These are phyloP conservation scores for Plasmopara viticola DNA, from an alignment of 352 stramenopile species.

Conservation along the genomic window DNA sequence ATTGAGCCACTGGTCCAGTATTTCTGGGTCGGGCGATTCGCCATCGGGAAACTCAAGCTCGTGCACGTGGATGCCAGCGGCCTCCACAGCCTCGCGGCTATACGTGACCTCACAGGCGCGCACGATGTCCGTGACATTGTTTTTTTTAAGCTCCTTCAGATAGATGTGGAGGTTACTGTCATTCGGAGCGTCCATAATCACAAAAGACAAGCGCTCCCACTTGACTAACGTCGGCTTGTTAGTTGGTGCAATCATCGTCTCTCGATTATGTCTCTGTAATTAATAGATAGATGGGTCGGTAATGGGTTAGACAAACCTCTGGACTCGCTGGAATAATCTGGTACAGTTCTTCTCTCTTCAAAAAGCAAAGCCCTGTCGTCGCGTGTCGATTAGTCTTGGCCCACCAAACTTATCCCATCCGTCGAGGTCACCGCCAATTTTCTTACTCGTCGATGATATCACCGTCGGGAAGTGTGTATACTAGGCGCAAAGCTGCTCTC, in stretches of 20 bases:
- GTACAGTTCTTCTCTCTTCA: constrained; percentile 8
- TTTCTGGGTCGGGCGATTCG: constrained; percentile 86
- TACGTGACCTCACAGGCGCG: constrained; percentile 96
- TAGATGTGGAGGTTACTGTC: constrained; percentile 96
- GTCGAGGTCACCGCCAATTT: constrained; percentile 23
- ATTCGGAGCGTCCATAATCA: constrained; percentile 97
- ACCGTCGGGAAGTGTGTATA: constrained; percentile 10
- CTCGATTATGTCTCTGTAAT: constrained; percentile 21
- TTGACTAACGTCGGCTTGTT: constrained; percentile 86
- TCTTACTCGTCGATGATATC: constrained; percentile 12
- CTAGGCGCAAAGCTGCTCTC: constrained; percentile 26
- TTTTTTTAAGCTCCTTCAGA: constrained; percentile 94
- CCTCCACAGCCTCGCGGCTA: constrained; percentile 82
- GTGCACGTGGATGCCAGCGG: constrained; percentile 87
- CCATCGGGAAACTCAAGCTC: constrained; percentile 98
- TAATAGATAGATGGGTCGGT: constrained; percentile 4
- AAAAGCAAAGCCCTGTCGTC: constrained; percentile 17
- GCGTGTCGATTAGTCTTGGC: constrained; percentile 24
- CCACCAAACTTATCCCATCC: constrained; percentile 46
- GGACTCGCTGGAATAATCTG: constrained; percentile 7
- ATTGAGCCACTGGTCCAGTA: constrained; percentile 93
- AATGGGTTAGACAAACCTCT: background rate
- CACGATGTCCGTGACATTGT: constrained; percentile 94
- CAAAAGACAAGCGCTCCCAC: constrained; percentile 90
- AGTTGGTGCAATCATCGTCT: constrained; percentile 70